These are phyloP conservation scores for Spergularia marina DNA, from an alignment of 148 eudicot species.

Conservation along the genomic window DNA sequence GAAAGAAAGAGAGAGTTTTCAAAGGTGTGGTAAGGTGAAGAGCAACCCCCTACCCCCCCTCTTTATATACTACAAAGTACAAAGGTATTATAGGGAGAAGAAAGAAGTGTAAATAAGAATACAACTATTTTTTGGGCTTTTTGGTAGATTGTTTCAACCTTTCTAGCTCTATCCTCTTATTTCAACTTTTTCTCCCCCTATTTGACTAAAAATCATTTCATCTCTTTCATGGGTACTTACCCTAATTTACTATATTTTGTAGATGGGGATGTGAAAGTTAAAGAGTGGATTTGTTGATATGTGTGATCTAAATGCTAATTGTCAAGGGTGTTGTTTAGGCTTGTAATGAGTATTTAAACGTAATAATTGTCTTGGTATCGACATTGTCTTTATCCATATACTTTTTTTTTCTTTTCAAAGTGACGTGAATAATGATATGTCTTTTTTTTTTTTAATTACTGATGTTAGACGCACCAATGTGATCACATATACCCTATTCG, in stretches of 20 bases:
- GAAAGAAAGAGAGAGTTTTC: neutral
- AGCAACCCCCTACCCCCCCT: too few species aligned
- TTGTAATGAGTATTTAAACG: too few species aligned
- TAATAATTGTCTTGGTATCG: too few species aligned
- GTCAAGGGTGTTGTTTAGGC: too few species aligned
- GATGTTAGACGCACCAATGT: too few species aligned
- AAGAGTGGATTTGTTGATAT: neutral
- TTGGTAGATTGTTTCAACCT: conserved; percentile 27
- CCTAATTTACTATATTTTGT: neutral
- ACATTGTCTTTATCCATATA: too few species aligned
- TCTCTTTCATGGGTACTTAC: neutral
- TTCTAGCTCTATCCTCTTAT: conserved; percentile 28
- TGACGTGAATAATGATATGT: too few species aligned
- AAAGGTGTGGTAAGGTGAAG: too few species aligned
- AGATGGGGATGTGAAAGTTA: too few species aligned
- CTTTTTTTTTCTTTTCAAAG: too few species aligned
- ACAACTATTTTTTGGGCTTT: conserved; percentile 30
- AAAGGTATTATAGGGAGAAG: conserved; percentile 32
- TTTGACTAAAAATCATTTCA: conserved; percentile 7
- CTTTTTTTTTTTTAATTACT: too few species aligned
- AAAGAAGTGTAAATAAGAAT: conserved; percentile 62
- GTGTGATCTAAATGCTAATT: neutral
- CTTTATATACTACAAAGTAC: conserved; percentile 29
- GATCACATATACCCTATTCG: too few species aligned
- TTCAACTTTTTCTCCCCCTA: conserved; percentile 2